A percentile compares a stretch with the other conserved stretches of the same genome.
Conservation (phyloP, 129 eudicot species). For the Artemisia tridentata region DNA sequence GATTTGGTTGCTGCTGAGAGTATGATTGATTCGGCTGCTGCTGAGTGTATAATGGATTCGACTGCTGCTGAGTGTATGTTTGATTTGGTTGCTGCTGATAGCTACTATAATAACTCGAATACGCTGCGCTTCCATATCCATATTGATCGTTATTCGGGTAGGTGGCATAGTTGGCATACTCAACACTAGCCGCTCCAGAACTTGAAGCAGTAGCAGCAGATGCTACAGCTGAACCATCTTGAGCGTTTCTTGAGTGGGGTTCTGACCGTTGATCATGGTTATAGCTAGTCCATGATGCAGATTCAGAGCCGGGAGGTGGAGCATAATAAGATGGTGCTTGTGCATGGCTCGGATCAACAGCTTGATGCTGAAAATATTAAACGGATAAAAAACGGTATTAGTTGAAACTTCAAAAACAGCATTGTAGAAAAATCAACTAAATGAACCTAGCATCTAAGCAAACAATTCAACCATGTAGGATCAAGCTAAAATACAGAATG, state of each 20-base stretch:
- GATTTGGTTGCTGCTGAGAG: slow-evolving; percentile 60
- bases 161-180: slow-evolving; percentile 55
- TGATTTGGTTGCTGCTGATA: slow-evolving; percentile 50
- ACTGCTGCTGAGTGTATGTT: neutral
- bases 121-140: slow-evolving; percentile 64
- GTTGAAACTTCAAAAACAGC: slow-evolving; percentile 9
- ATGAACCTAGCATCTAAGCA: neutral
- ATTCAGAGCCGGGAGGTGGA: slow-evolving; percentile 38
- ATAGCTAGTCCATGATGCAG: slow-evolving; percentile 59
- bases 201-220: slow-evolving; percentile 48
- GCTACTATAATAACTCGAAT: slow-evolving; percentile 68
- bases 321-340: slow-evolving; percentile 52
- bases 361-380: slow-evolving; percentile 32
- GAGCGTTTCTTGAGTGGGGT: slow-evolving; percentile 25
- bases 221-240: slow-evolving; percentile 43
- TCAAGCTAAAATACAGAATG: neutral
- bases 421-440: slow-evolving; percentile 8
- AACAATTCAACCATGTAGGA: slow-evolving; percentile 1
- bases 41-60: slow-evolving; percentile 6
- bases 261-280: slow-evolving; percentile 58
- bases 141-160: slow-evolving; percentile 71
- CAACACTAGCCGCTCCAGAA: slow-evolving; percentile 49
- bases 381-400: neutral
- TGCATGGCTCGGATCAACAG: slow-evolving; percentile 46
- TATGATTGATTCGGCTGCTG: slow-evolving; percentile 54